Base-by-base conservation (phyloP, 441 rosid species). In the Dalechampia spathulata region DNA sequence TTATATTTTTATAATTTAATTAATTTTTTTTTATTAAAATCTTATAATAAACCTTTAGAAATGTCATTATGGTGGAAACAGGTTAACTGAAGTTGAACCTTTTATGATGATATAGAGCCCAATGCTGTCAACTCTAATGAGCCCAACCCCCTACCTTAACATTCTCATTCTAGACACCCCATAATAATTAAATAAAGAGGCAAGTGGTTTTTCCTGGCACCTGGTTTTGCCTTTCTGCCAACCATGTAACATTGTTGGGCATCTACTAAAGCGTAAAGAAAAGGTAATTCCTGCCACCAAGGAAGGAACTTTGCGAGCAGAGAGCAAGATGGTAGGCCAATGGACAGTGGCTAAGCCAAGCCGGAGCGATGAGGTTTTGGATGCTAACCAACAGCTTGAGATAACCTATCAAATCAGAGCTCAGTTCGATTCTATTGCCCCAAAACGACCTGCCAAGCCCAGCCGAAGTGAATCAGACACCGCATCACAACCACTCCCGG, bases 361-460 rank as follows among this genome's bases (percentile, higher is more conserved):
- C 76, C 68, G 91, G 63, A 86, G 91, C 75, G 95, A 83, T 60
- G 85, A 83, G 55, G 68, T 80, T 45, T 9, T 72, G 68, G 84
- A 80, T 37, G 73, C 63, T 7, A 75, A 69, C 57, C 64, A 71
- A 6, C 89, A 78, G 53, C 66, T 78, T 21, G 51, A 68, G 63
- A 75, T 76, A 60, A 16, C 81, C 28, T 62, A 71, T 39, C 79
- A 72, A 70, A 60, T 78, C 64, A 75, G 80, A 66, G 73, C 80
- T 57, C 91, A 72, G 38, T 75, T 87, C 55, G 85, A 82, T 54
- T 75, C 85, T 30, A 19, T 74, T 43, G 77, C 80, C 34, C 85
- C 87, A 15, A 82, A 75, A 67, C 81, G 89, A 68, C 79, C 88
- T 71, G 44, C 68, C 61, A 83, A 80, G 57, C 86, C 80, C 23